Percentiles rank a stretch among this genome's conserved stretches.
Conservation (phyloP, 164 flowering plant species). For the Cinnamomum chago region DNA sequence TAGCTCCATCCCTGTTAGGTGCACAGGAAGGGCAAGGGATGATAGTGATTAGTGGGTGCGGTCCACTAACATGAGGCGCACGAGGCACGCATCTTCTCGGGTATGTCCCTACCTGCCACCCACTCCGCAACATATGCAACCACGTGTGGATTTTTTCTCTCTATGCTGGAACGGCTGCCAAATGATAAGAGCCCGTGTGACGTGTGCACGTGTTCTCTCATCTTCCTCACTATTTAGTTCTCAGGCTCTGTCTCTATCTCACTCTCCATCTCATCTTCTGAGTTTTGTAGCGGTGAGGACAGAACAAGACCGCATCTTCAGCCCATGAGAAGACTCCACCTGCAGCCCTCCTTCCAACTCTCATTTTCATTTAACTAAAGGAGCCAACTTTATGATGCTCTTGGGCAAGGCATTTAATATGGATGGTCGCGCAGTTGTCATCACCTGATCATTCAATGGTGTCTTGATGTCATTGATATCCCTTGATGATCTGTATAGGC, state of each 20-base stretch:
- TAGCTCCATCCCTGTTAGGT: neutral
- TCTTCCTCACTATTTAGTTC: constrained; percentile 6
- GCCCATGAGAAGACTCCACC: constrained; percentile 20
- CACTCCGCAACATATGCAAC: neutral
- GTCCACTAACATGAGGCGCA: neutral
- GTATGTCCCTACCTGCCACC: neutral
- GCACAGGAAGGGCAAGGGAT: no score
- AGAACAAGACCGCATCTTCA: constrained; percentile 7
- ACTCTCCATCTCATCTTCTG: neutral
- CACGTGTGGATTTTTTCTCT: neutral
- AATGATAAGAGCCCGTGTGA: constrained; percentile 2
- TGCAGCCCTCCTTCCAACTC: neutral
- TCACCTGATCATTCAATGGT: neutral
- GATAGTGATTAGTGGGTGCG: neutral
- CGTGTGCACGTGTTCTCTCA: constrained; percentile 11
- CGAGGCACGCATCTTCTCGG: neutral
- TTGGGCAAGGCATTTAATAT: neutral
- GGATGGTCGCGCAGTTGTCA: neutral
- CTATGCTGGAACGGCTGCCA: neutral
- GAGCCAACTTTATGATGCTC: neutral
- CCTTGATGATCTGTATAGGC: neutral
- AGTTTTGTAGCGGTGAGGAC: neutral
- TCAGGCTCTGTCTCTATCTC: constrained; percentile 1
- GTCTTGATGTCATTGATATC: no score
- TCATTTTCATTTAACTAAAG: no score